phyloP scores from a whole-genome alignment of 2,329 filamentous ascomycete species.

The Cryphonectria japonica region DNA sequence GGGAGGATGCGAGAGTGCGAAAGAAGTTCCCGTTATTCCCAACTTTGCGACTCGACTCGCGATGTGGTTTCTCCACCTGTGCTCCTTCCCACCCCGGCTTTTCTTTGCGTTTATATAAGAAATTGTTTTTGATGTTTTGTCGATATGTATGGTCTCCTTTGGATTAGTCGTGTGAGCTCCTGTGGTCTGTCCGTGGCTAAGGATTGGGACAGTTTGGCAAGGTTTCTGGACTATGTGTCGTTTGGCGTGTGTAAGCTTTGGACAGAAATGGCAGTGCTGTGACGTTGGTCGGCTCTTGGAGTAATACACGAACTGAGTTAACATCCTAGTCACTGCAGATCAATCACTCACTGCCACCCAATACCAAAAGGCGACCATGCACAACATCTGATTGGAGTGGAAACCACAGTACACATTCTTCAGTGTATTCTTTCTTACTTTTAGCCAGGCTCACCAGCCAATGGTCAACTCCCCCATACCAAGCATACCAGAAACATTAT shows the following conservation, averaged over 20 bases:
- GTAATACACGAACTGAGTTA: background rate
- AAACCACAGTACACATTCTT: background rate
- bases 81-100: background rate
- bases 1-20: conserved; percentile 9
- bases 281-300: conserved; percentile 12
- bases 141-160: background rate
- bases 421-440: background rate
- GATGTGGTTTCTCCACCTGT: conserved; percentile 6
- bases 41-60: conserved; percentile 3
- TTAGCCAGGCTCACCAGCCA: background rate
- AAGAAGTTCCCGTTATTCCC: background rate
- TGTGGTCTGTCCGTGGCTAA: background rate
- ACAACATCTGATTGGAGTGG: background rate
- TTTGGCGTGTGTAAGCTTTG: conserved; percentile 12
- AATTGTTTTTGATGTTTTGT: background rate
- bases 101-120: background rate
- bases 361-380: background rate
- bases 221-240: conserved; percentile 10
- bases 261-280: conserved; percentile 14
- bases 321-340: conserved; percentile 2
- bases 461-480: background rate
- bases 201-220: background rate
- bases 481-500: background rate
- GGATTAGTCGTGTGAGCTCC: background rate
- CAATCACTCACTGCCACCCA: background rate